Percentiles rank a stretch among this genome's conserved stretches.
phyloP scores from a whole-genome alignment of 140 eudicot genomes.

The Bidens hawaiensis region DNA sequence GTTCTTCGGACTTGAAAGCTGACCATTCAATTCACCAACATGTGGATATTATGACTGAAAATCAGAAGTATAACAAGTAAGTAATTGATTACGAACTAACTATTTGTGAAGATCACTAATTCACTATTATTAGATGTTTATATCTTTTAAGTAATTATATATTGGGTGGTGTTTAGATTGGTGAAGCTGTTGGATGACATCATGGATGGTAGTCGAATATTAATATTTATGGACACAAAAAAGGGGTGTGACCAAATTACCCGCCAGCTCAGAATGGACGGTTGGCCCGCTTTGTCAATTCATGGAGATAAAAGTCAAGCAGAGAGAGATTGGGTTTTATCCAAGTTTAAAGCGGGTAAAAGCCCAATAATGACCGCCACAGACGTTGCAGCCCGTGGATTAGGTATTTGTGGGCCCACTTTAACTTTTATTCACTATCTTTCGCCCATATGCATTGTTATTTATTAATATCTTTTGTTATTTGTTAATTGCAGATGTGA shows the following conservation, averaged over 20 bases:
- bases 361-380: slow-evolving; percentile 97
- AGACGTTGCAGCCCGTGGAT: slow-evolving; percentile 97
- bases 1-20: slow-evolving; percentile 90
- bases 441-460: neutral
- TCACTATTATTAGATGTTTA: neutral
- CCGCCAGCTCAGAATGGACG: slow-evolving; percentile 89
- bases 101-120: neutral
- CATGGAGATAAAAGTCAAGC: slow-evolving; percentile 99
- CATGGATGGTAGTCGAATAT: slow-evolving; percentile 94
- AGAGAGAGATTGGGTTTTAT: slow-evolving; percentile 98
- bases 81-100: neutral
- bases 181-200: slow-evolving; percentile 93
- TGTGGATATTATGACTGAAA: slow-evolving; percentile 87
- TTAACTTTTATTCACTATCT: neutral
- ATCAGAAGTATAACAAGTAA: slow-evolving; percentile 83
- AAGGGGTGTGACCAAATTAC: slow-evolving; percentile 95
- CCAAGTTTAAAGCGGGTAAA: slow-evolving; percentile 89
- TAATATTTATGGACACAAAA: slow-evolving; percentile 95
- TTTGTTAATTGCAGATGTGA: slow-evolving; percentile 63
- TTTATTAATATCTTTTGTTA: slow-evolving; percentile 1
- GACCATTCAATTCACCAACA: slow-evolving; percentile 91
- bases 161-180: slow-evolving; percentile 38
- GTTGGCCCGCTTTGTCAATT: slow-evolving; percentile 97
- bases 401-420: slow-evolving; percentile 45
- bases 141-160: neutral